These are phyloP conservation scores for Rugosomyces carneus DNA, from an alignment of 1,284 basidiomycete species.

Conservation along the genomic window DNA sequence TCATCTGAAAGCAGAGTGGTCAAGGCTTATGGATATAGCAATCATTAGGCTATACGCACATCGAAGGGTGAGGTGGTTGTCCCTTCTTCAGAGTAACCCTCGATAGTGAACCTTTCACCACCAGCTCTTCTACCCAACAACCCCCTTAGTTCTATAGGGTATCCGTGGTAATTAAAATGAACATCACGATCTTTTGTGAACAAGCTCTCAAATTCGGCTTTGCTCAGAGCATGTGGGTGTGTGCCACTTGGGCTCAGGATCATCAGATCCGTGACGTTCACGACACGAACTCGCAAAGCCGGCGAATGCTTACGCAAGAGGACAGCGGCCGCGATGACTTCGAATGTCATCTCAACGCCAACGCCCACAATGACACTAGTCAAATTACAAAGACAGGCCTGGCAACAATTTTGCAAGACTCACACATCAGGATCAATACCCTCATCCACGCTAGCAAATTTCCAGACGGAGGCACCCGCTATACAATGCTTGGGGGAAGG, in stretches of 20 bases:
- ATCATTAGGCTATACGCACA: conserved; percentile 26
- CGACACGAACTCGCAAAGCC: conserved; percentile 67
- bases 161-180: conserved; percentile 85
- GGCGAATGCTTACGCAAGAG: conserved; percentile 61
- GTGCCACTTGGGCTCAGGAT: conserved; percentile 59
- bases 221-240: conserved; percentile 74
- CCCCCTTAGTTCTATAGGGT: conserved; percentile 61
- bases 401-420: conserved; percentile 17
- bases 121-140: conserved; percentile 53
- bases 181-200: conserved; percentile 70
- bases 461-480: conserved; percentile 71
- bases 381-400: not conserved
- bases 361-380: conserved; percentile 63
- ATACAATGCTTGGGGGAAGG: conserved; percentile 52
- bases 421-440: conserved; percentile 64
- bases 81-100: conserved; percentile 63
- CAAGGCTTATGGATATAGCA: not conserved
- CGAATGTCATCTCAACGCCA: conserved; percentile 72
- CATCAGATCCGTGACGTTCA: conserved; percentile 82
- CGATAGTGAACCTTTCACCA: conserved; percentile 45
- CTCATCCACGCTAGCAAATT: conserved; percentile 64
- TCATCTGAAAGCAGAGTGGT: conserved; percentile 43
- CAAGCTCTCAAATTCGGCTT: conserved; percentile 58
- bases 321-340: conserved; percentile 72
- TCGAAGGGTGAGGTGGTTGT: conserved; percentile 67